phyloP scores from a whole-genome alignment of 345 rosid species.

The Mallotus nudiflorus region DNA sequence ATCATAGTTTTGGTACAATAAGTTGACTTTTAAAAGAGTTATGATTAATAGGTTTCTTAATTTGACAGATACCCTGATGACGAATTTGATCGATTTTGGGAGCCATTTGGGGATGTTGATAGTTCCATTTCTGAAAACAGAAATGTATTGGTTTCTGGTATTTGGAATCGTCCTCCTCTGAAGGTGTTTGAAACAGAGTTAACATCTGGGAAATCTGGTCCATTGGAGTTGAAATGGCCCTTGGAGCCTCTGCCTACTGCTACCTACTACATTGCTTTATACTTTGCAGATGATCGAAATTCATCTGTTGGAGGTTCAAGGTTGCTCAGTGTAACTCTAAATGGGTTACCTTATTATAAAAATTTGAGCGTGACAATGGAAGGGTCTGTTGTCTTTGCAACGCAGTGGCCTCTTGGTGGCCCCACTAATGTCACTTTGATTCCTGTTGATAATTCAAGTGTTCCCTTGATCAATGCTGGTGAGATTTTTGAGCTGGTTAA shows the following conservation, averaged over 20 bases:
- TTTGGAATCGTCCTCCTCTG: slow-evolving; percentile 88
- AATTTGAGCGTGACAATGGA: slow-evolving; percentile 57
- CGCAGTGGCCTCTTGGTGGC: slow-evolving; percentile 73
- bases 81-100: slow-evolving; percentile 77
- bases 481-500: slow-evolving; percentile 60
- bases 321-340: slow-evolving; percentile 53
- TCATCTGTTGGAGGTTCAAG: slow-evolving; percentile 39
- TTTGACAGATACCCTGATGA: slow-evolving; percentile 89
- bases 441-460: slow-evolving; percentile 52
- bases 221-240: slow-evolving; percentile 75
- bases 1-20: too few relatives aligned
- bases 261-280: slow-evolving; percentile 67
- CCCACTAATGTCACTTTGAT: slow-evolving; percentile 51
- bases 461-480: slow-evolving; percentile 67
- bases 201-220: slow-evolving; percentile 34
- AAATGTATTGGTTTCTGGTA: slow-evolving; percentile 59
- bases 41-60: too few relatives aligned
- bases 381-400: slow-evolving; percentile 60
- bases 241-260: slow-evolving; percentile 41
- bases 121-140: slow-evolving; percentile 42
- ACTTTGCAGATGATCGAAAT: slow-evolving; percentile 64
- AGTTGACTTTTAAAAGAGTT: too few relatives aligned
- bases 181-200: slow-evolving; percentile 72
- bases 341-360: slow-evolving; percentile 55
- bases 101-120: slow-evolving; percentile 43